These are phyloP conservation scores for Populus hybrid DNA, from an alignment of 441 rosid genomes.

Conservation along the genomic window DNA sequence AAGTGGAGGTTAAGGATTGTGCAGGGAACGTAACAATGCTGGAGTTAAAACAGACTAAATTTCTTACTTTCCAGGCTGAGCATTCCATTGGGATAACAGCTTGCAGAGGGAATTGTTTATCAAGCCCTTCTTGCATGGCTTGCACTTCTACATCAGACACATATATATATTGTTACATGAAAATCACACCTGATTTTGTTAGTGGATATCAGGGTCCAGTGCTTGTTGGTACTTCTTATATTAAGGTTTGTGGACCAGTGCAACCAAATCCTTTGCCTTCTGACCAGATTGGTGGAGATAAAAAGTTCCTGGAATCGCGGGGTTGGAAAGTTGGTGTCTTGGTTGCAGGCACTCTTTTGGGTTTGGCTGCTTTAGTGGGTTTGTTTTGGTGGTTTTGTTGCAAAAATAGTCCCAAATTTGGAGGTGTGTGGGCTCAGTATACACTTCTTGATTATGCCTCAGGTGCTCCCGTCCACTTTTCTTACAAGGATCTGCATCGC, in stretches of 20 bases:
- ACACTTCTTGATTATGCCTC: no score
- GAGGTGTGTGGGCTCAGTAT: no score
- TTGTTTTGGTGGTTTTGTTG: no score
- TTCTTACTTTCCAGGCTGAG: slow-evolving; percentile 35
- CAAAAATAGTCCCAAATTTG: no score
- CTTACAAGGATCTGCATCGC: no score
- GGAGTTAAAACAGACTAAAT: slow-evolving; percentile 33
- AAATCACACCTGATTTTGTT: slow-evolving; percentile 38
- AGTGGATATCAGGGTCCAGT: slow-evolving; percentile 48
- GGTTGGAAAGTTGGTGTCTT: slow-evolving; percentile 36
- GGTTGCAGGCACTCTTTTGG: slow-evolving; percentile 13
- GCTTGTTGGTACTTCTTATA: slow-evolving; percentile 45
- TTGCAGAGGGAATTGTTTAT: slow-evolving; percentile 49
- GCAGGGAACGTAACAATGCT: slow-evolving; percentile 43
- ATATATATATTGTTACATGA: slow-evolving; percentile 52
- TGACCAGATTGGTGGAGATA: neutral
- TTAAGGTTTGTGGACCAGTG: slow-evolving; percentile 59
- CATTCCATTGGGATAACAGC: slow-evolving; percentile 40
- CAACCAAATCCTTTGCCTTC: slow-evolving; percentile 28
- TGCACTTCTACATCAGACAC: slow-evolving; percentile 66
- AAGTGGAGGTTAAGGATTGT: slow-evolving; percentile 41
- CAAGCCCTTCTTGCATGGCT: slow-evolving; percentile 41
- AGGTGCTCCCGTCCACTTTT: no score
- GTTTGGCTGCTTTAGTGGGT: no score
- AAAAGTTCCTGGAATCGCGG: slow-evolving; percentile 20